Conservation (phyloP, 495 filamentous ascomycete species). For the Annulohypoxylon moriforme region DNA sequence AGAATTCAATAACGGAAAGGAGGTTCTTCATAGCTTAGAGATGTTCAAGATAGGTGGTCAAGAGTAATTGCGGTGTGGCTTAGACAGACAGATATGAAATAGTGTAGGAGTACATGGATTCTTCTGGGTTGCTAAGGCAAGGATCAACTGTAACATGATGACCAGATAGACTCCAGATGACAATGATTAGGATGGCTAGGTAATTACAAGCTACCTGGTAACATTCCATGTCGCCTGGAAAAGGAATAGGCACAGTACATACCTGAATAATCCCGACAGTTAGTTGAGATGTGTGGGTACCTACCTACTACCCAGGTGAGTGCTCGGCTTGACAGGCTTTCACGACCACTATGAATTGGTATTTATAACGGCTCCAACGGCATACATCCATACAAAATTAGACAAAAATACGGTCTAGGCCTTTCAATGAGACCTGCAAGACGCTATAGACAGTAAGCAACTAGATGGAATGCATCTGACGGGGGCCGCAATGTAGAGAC, state of each 20-base stretch:
- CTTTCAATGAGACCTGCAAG: background rate
- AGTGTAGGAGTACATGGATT: background rate
- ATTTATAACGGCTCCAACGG: background rate
- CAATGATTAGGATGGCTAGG: background rate
- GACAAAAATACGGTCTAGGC: background rate
- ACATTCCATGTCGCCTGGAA: background rate
- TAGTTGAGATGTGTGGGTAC: constrained; percentile 3
- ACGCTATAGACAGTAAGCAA: constrained; percentile 21
- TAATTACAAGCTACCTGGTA: constrained; percentile 7
- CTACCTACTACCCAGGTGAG: background rate
- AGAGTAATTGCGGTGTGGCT: background rate
- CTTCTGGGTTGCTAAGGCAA: background rate
- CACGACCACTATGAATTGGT: background rate
- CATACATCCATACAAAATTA: constrained; percentile 1
- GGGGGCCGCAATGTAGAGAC: constrained; percentile 5
- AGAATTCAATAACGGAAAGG: background rate
- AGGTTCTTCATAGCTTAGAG: background rate
- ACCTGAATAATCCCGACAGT: background rate
- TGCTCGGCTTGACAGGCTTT: background rate
- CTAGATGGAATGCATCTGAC: constrained; percentile 14
- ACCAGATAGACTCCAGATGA: background rate
- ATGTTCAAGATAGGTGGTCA: background rate
- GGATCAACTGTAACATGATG: background rate
- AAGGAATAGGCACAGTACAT: constrained; percentile 16
- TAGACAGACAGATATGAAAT: background rate